Evolutionary conservation across 306 rosid genomes (phyloP), one percentile per base, ranked within the genome.

Genomic region (Glycine latifolia): DNA sequence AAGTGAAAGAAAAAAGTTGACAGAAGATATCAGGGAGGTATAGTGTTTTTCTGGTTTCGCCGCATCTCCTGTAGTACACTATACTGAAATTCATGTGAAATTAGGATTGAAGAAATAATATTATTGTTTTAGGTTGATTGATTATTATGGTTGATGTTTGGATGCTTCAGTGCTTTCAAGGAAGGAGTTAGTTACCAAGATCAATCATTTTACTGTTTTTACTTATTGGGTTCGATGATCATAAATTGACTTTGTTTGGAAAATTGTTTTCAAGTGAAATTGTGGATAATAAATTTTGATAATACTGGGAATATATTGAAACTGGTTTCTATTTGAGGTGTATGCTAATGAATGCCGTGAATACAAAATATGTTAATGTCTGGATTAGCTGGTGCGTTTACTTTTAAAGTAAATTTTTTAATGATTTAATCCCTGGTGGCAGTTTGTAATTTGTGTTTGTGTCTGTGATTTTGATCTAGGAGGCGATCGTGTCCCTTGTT

Each of bases 21-120:
- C 90, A 26, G 94, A 93, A 83, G 98, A 93, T 53, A 87, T 95
- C 69, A 91, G 80, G 75, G 83, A 92, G 98, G 98, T 93, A 69
- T 88, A 41, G 7, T 61, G 16, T 20, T 73, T 75, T 77, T 33
- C 69, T 50, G 39, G 33, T 84, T 85, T 73, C 86, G 78, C 75
- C 77, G 71, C 82, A 74, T 78, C 76, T 83, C 55, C 59, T 85
- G 33, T 54, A 59, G 44, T 76, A 66, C 75, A 81, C 46, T 58
- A 52, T 35, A 67, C 71, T 71, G 82, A 3, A 58, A 66, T 63
- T 60, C 58, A 77, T 76, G 65, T 62, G 66, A 65, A 76, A 20
- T 62, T 66, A 71, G 47, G 56, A 48, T 63, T 31, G n/a, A 55
- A 44, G 52, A 67, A 75, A 74, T 33, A 31, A 50, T 11, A 17